phyloP scores from a whole-genome alignment of 805 yeast genomes.

The Metschnikowia lochheadii region DNA sequence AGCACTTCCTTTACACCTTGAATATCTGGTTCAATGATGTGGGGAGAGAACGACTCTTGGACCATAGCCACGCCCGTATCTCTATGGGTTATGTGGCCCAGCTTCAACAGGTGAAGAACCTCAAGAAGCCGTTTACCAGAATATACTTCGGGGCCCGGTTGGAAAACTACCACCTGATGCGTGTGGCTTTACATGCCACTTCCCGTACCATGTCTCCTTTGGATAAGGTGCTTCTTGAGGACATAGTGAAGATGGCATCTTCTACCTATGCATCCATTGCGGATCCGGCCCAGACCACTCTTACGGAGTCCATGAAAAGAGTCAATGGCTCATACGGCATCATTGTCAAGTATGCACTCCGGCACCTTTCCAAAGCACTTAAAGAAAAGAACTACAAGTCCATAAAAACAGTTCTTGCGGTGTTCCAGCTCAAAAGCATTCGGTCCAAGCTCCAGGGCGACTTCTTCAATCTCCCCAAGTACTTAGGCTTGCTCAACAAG shows the following conservation, averaged over 20 bases:
- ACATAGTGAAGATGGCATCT: conserved; percentile 58
- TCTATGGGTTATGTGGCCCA: conserved; percentile 54
- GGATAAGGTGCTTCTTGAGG: conserved; percentile 60
- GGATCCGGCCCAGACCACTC: conserved; percentile 60
- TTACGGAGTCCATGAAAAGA: conserved; percentile 66
- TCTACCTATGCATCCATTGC: conserved; percentile 72
- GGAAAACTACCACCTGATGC: conserved; percentile 67
- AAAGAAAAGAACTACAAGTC: conserved; percentile 45
- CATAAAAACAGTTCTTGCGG: conserved; percentile 59
- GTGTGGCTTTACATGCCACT: conserved; percentile 68
- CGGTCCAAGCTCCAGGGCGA: conserved; percentile 57
- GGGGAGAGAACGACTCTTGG: conserved; percentile 65
- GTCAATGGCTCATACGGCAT: conserved; percentile 61
- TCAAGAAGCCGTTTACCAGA: conserved; percentile 71
- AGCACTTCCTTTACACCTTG: conserved; percentile 57
- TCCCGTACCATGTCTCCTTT: conserved; percentile 64
- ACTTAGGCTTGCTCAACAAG: conserved; percentile 46
- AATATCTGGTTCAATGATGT: conserved; percentile 79
- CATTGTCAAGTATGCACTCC: conserved; percentile 49
- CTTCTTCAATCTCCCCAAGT: conserved; percentile 45
- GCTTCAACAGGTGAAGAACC: conserved; percentile 59
- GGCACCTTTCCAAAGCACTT: conserved; percentile 47
- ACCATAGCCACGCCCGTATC: conserved; percentile 51
- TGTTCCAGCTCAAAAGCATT: conserved; percentile 56
- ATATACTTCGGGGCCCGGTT: conserved; percentile 71